Conservation (phyloP, 2,329 filamentous ascomycete species). For the Pseudocercospora vitis region DNA sequence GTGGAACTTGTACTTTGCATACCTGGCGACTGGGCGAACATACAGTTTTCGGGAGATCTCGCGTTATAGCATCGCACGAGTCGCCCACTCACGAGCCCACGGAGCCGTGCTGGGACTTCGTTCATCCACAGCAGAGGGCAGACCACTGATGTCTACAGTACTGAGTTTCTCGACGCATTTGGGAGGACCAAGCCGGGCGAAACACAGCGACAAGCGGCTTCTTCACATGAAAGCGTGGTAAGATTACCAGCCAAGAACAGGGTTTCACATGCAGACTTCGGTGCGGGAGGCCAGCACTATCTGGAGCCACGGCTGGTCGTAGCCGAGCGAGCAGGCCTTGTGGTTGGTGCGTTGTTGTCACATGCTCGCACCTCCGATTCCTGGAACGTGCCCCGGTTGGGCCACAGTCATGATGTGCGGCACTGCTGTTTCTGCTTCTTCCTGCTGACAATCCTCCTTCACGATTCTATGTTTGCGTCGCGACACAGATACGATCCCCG, state of each 20-base stretch:
- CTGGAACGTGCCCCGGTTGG: conserved; percentile 3
- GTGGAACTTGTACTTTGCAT: too few relatives aligned
- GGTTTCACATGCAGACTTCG: not conserved
- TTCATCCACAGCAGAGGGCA: too few relatives aligned
- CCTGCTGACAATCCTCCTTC: not conserved
- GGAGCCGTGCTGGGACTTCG: too few relatives aligned
- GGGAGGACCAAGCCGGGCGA: not conserved
- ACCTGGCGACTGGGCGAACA: too few relatives aligned
- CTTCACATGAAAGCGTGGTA: conserved; percentile 1
- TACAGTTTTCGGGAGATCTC: too few relatives aligned
- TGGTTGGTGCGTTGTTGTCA: not conserved
- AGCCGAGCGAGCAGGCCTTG: not conserved
- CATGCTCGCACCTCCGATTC: conserved; percentile 5
- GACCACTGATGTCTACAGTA: too few relatives aligned
- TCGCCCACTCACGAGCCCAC: too few relatives aligned
- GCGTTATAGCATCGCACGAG: too few relatives aligned
- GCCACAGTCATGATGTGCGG: not conserved
- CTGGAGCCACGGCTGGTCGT: not conserved
- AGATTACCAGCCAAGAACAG: not conserved
- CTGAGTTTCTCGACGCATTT: not conserved
- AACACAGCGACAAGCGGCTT: not conserved
- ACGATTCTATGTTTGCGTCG: conserved; percentile 17
- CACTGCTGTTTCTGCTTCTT: conserved; percentile 10
- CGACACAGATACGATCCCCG: conserved; percentile 19
- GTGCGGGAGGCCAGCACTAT: not conserved